Conservation (phyloP, 108 stramenopile genomes). For the Skeletonema costatum region DNA sequence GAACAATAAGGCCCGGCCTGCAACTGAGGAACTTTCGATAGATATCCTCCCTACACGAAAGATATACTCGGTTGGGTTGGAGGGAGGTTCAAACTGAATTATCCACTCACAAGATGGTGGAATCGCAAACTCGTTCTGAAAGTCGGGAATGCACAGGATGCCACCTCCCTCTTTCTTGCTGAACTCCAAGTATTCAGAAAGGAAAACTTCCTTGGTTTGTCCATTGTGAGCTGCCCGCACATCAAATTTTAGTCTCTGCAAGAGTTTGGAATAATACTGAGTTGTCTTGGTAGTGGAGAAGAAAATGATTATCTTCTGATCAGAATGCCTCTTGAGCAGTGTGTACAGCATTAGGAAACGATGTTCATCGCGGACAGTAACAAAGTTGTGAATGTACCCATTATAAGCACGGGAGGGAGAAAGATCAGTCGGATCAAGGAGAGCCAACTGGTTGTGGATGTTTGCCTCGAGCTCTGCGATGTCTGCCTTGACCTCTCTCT, state of each 20-base stretch:
- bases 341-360: constrained; percentile 45
- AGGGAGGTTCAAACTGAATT: constrained; percentile 42
- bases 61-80: constrained; percentile 37
- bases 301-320: constrained; percentile 33
- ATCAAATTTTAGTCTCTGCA: constrained; percentile 32
- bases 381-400: constrained; percentile 37
- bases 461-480: background rate
- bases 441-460: background rate
- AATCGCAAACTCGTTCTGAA: constrained; percentile 10
- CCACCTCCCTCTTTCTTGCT: background rate
- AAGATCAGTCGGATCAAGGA: background rate
- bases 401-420: background rate
- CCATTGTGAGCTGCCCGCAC: constrained; percentile 14
- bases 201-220: constrained; percentile 12
- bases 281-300: constrained; percentile 41
- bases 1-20: constrained; percentile 28
- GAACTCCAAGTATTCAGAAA: constrained; percentile 19
- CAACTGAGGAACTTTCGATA: background rate
- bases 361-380: constrained; percentile 42
- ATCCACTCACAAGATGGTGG: constrained; percentile 28
- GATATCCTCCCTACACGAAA: constrained; percentile 25
- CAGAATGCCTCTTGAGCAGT: constrained; percentile 25
- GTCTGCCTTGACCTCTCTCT: background rate
- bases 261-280: constrained; percentile 20
- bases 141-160: constrained; percentile 35